phyloP scores from a whole-genome alignment of 139 green algal genomes.

The Auxenochlorella protothecoides region DNA sequence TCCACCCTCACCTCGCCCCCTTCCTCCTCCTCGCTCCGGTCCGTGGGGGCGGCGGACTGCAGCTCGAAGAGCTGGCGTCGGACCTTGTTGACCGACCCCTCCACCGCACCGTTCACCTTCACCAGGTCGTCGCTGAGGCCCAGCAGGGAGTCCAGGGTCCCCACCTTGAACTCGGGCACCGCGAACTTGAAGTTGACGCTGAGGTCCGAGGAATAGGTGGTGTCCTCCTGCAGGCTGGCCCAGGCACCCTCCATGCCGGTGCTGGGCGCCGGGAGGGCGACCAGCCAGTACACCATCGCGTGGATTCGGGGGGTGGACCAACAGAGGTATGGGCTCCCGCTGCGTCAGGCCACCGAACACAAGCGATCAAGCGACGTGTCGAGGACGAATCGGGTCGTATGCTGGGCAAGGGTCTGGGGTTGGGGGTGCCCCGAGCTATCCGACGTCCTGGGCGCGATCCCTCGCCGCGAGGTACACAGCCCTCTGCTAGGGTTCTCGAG shows the following conservation, averaged over 20 bases:
- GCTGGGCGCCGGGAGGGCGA: constrained; percentile 46
- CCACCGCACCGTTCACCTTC: constrained; percentile 65
- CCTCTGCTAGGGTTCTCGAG: no score
- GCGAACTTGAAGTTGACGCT: constrained; percentile 57
- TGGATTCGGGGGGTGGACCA: no score
- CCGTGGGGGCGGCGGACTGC: not conserved
- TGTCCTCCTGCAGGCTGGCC: constrained; percentile 61
- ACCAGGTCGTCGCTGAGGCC: constrained; percentile 84
- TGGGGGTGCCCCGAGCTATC: no score
- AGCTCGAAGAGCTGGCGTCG: constrained; percentile 58
- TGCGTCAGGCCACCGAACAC: no score
- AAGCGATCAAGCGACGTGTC: no score
- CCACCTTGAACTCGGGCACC: constrained; percentile 81
- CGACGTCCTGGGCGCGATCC: no score
- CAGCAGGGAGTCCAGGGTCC: constrained; percentile 91
- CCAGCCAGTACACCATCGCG: constrained; percentile 61
- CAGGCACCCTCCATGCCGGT: constrained; percentile 47
- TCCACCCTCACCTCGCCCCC: constrained; percentile 47
- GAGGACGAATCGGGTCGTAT: no score
- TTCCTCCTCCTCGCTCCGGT: not conserved
- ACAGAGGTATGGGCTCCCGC: no score
- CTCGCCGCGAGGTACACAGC: no score
- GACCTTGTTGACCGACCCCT: constrained; percentile 81
- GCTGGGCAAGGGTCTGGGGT: no score
- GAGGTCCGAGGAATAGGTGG: constrained; percentile 39